Evolutionary conservation across 257 asterid genomes (phyloP).

Genomic region (Agastache rugosa): DNA sequence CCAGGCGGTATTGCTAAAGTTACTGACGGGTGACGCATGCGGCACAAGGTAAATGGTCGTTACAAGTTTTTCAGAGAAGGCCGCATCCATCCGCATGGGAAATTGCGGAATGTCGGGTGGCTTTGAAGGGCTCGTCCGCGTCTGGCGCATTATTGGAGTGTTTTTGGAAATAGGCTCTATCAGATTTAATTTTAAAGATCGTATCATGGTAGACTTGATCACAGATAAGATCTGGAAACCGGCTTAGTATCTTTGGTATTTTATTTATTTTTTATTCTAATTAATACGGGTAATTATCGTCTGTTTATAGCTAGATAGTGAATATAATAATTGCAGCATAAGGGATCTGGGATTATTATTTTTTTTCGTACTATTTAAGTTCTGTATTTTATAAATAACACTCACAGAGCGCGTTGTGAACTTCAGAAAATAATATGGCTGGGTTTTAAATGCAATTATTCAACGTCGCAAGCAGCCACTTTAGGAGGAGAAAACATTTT

Average conservation of each 20-base stretch:
- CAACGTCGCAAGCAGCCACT: no score
- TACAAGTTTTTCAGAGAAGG: background rate
- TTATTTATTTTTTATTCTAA: background rate
- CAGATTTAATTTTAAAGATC: no score
- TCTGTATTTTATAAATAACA: background rate
- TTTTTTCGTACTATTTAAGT: background rate
- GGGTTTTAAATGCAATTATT: no score
- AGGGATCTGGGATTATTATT: background rate
- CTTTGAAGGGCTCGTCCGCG: no score
- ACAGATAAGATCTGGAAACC: no score
- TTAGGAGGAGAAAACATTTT: no score
- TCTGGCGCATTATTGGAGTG: no score
- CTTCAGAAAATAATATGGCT: no score
- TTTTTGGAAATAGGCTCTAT: background rate
- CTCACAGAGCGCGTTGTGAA: no score
- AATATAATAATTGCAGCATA: background rate
- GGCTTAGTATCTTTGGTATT: no score
- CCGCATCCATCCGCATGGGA: background rate
- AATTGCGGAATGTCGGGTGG: background rate
- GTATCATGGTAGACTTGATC: no score
- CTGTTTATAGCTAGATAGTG: background rate
- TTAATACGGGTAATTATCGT: background rate
- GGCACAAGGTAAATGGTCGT: background rate
- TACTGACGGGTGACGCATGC: background rate
- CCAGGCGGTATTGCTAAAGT: background rate